Conservation (phyloP, 768 basidiomycete species). For the Hericium erinaceus region DNA sequence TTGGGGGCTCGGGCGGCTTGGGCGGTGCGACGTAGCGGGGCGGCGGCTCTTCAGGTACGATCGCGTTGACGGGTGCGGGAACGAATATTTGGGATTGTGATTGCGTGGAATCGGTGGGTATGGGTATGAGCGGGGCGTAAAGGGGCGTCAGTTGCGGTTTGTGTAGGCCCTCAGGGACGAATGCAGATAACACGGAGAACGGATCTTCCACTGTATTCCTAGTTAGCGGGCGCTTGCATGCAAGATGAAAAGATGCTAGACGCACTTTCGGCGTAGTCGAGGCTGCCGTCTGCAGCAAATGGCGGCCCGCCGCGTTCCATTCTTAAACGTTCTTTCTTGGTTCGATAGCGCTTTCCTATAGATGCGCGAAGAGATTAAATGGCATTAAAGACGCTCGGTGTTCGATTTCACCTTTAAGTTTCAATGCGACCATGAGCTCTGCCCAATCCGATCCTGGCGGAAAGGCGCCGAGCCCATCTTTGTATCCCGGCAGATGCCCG, state of each 20-base stretch:
- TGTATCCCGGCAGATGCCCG: slow-evolving; percentile 66
- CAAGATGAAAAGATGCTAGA: slow-evolving; percentile 2
- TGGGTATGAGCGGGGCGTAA: slow-evolving; percentile 27
- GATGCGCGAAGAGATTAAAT: background rate
- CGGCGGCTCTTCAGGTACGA: slow-evolving; percentile 20
- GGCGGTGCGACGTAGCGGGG: slow-evolving; percentile 5
- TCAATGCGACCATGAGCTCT: slow-evolving; percentile 61
- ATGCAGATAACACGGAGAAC: slow-evolving; percentile 53
- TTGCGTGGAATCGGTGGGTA: background rate
- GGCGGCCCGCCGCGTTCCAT: slow-evolving; percentile 73
- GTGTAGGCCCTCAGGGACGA: slow-evolving; percentile 50
- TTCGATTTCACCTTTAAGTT: slow-evolving; percentile 51
- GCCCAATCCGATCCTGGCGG: slow-evolving; percentile 65
- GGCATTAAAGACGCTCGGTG: background rate
- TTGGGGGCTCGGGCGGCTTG: background rate
- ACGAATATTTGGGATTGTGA: slow-evolving; percentile 13
- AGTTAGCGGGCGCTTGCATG: slow-evolving; percentile 5
- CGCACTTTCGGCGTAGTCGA: slow-evolving; percentile 65
- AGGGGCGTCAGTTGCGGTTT: slow-evolving; percentile 51
- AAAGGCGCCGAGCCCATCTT: slow-evolving; percentile 67
- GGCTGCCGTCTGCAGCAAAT: slow-evolving; percentile 61
- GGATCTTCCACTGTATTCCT: slow-evolving; percentile 63
- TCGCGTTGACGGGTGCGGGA: slow-evolving; percentile 18
- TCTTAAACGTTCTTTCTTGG: slow-evolving; percentile 73
- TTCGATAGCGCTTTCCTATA: slow-evolving; percentile 66